Percentiles rank a stretch among this genome's conserved stretches.
Evolutionary conservation across 2,329 filamentous ascomycete genomes (phyloP).

Genomic region (Trichoderma sp.): DNA sequence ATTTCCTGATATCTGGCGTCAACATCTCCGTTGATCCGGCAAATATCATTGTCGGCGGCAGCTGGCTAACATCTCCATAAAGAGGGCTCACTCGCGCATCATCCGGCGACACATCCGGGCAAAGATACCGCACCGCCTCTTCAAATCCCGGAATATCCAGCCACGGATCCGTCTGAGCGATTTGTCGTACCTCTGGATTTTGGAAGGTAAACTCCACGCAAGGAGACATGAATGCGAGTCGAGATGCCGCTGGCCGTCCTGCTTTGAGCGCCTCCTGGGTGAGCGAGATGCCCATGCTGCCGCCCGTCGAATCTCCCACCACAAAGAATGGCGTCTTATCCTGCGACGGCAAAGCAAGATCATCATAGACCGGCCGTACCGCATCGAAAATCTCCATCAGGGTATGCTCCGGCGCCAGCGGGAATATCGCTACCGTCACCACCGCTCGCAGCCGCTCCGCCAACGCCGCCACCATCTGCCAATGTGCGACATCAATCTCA

Average conservation of each 20-base stretch:
- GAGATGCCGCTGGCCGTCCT: conserved; percentile 30
- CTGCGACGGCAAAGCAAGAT: conserved; percentile 31
- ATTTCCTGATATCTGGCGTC: conserved; percentile 32
- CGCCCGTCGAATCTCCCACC: conserved; percentile 37
- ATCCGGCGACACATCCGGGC: conserved; percentile 30
- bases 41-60: conserved; percentile 36
- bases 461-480: conserved; percentile 32
- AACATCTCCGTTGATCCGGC: conserved; percentile 34
- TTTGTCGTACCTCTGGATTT: conserved; percentile 32
- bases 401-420: conserved; percentile 35
- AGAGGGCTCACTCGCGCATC: conserved; percentile 34
- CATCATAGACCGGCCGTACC: conserved; percentile 36
- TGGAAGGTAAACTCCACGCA: conserved; percentile 33
- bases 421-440: conserved; percentile 37
- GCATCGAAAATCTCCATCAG: conserved; percentile 36
- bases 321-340: conserved; percentile 34
- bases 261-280: conserved; percentile 33
- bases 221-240: conserved; percentile 35
- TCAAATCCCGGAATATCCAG: conserved; percentile 32
- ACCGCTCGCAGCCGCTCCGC: conserved; percentile 35
- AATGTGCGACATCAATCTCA: conserved; percentile 33
- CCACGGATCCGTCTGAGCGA: conserved; percentile 32
- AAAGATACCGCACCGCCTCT: conserved; percentile 31
- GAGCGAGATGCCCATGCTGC: conserved; percentile 34
- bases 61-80: conserved; percentile 30